Evolutionary conservation across 2,329 filamentous ascomycete genomes (phyloP).

Genomic region (Magnaporthales sp.): DNA sequence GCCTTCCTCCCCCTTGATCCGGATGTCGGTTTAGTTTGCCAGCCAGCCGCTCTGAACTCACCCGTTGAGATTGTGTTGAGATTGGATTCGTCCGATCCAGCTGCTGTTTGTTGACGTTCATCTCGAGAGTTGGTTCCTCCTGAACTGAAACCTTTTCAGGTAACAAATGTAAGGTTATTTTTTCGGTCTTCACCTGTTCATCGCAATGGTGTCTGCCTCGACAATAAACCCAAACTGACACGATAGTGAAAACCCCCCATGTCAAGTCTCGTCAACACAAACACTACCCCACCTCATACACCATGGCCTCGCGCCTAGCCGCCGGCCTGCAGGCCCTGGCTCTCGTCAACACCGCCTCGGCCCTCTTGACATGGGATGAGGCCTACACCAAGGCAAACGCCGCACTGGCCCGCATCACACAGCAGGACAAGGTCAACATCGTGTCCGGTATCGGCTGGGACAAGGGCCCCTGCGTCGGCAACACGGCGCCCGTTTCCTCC

Average conservation of each 20-base stretch:
- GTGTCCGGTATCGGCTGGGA: conserved; percentile 72
- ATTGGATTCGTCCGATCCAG: background rate
- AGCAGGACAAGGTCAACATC: conserved; percentile 70
- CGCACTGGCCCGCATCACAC: conserved; percentile 59
- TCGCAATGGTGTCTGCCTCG: background rate
- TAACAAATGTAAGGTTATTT: background rate
- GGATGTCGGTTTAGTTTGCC: background rate
- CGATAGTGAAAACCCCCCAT: background rate
- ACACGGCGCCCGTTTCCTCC: conserved; percentile 44
- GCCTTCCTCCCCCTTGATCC: background rate
- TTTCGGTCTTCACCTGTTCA: background rate
- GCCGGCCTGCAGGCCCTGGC: background rate
- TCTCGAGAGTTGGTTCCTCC: background rate
- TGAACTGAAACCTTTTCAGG: background rate
- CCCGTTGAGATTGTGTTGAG: too few species aligned
- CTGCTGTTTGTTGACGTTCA: background rate
- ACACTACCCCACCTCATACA: background rate
- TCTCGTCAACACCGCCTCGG: background rate
- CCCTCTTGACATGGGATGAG: conserved; percentile 43
- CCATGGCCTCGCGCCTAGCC: background rate
- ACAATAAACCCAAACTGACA: background rate
- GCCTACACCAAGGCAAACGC: conserved; percentile 62
- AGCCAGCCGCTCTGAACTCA: background rate
- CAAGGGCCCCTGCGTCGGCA: conserved; percentile 61
- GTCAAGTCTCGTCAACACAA: background rate